phyloP scores from a whole-genome alignment of 208 protist species.

The Crithidia expoeki region DNA sequence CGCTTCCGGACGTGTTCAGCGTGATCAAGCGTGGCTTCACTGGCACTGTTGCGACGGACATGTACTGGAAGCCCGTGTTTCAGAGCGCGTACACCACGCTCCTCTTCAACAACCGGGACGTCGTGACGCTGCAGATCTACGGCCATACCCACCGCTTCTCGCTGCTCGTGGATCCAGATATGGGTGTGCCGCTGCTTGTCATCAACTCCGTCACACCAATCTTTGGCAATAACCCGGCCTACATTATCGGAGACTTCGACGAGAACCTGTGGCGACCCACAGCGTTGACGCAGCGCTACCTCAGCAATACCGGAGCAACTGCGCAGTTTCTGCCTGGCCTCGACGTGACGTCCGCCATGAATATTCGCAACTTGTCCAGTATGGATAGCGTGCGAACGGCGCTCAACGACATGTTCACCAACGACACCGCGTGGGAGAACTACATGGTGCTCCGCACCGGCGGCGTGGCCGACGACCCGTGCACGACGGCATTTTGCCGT shows the following conservation, averaged over 20 bases:
- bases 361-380: conserved; percentile 43
- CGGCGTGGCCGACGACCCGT: conserved; percentile 38
- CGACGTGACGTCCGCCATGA: conserved; percentile 45
- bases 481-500: conserved; percentile 60
- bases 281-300: conserved; percentile 56
- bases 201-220: conserved; percentile 65
- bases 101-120: conserved; percentile 47
- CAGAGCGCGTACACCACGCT: conserved; percentile 53
- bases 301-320: conserved; percentile 13
- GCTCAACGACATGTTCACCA: conserved; percentile 34
- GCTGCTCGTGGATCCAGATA: conserved; percentile 33
- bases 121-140: conserved; percentile 65
- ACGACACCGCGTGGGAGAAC: conserved; percentile 50
- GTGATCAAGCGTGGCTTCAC: conserved; percentile 42
- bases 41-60: conserved; percentile 36
- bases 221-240: conserved; percentile 66
- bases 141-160: conserved; percentile 82
- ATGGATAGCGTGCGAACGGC: conserved; percentile 23
- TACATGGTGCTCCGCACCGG: conserved; percentile 60
- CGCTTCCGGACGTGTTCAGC: conserved; percentile 52
- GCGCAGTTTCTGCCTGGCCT: conserved; percentile 41
- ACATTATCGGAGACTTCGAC: conserved; percentile 60
- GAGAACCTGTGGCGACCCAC: conserved; percentile 32
- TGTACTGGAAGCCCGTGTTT: conserved; percentile 79
- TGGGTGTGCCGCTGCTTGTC: conserved; percentile 40